These are phyloP conservation scores for Yamadazyma oceani DNA, from an alignment of 1,139 yeast genomes.

Conservation along the genomic window DNA sequence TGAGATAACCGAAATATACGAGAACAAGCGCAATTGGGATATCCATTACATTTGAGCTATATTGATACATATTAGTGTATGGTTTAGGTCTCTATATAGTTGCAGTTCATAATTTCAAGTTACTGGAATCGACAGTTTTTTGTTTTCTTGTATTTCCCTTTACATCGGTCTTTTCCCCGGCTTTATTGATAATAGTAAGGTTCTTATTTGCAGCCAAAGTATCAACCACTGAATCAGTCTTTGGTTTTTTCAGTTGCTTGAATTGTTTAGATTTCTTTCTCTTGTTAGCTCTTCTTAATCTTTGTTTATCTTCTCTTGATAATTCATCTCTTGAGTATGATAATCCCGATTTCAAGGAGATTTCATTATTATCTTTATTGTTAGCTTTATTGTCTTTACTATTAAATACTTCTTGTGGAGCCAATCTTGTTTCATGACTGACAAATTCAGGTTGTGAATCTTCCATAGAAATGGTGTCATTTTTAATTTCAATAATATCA, in stretches of 20 bases:
- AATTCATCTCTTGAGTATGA: slow-evolving; percentile 83
- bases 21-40: too few species aligned
- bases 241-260: slow-evolving; percentile 33
- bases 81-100: too few species aligned
- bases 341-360: slow-evolving; percentile 75
- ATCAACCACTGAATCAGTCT: slow-evolving; percentile 53
- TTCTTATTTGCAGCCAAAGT: slow-evolving; percentile 75
- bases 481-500: slow-evolving; percentile 75
- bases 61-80: too few species aligned
- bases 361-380: slow-evolving; percentile 41
- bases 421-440: slow-evolving; percentile 73
- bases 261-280: slow-evolving; percentile 68
- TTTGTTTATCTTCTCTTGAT: slow-evolving; percentile 81
- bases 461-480: slow-evolving; percentile 84
- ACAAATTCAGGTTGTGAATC: slow-evolving; percentile 93
- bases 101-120: slow-evolving; percentile 26
- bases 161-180: slow-evolving; percentile 75
- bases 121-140: slow-evolving; percentile 22
- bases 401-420: slow-evolving; percentile 93
- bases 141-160: slow-evolving; percentile 62
- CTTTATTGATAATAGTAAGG: slow-evolving; percentile 74
- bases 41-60: too few species aligned
- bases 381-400: slow-evolving; percentile 44
- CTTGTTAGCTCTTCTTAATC: slow-evolving; percentile 83
- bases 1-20: not conserved